phyloP scores from a whole-genome alignment of 495 filamentous ascomycete species.

The Tuber borchii region DNA sequence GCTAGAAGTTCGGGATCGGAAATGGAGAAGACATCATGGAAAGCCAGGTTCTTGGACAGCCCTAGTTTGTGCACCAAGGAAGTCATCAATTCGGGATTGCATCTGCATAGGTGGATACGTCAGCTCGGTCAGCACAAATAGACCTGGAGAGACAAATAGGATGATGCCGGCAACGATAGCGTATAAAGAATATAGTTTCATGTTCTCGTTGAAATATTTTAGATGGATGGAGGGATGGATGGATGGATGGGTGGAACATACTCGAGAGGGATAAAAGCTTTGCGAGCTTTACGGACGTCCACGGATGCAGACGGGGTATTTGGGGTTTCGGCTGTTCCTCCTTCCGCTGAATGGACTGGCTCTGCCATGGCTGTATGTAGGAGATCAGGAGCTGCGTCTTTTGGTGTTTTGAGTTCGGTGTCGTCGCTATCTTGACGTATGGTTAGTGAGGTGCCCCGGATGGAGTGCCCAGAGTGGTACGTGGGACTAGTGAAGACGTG shows the following conservation, averaged over 20 bases:
- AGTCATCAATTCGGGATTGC: slow-evolving; percentile 75
- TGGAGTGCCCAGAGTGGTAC: slow-evolving; percentile 2
- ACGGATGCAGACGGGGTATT: slow-evolving; percentile 13
- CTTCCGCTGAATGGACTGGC: background rate
- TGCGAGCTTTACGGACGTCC: slow-evolving; percentile 36
- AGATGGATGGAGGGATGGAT: background rate
- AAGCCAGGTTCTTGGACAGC: slow-evolving; percentile 56
- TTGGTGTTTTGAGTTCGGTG: background rate
- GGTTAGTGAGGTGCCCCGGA: background rate
- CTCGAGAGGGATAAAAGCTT: slow-evolving; percentile 46
- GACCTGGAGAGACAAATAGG: background rate
- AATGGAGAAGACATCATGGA: slow-evolving; percentile 81
- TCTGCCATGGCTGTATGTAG: slow-evolving; percentile 3
- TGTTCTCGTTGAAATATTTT: background rate
- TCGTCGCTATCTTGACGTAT: slow-evolving; percentile 1
- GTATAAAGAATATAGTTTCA: background rate
- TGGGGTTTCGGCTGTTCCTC: slow-evolving; percentile 12
- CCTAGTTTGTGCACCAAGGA: slow-evolving; percentile 69
- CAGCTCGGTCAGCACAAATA: slow-evolving; percentile 8
- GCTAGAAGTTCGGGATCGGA: slow-evolving; percentile 69
- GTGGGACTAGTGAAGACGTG: background rate
- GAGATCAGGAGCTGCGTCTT: background rate
- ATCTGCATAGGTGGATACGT: slow-evolving; percentile 35
- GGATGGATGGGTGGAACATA: slow-evolving; percentile 28
- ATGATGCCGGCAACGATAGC: background rate